Evolutionary conservation across 2,329 filamentous ascomycete species (phyloP), one percentile per base, ranked within the genome.

Genomic region (Sporothrix pallida): DNA sequence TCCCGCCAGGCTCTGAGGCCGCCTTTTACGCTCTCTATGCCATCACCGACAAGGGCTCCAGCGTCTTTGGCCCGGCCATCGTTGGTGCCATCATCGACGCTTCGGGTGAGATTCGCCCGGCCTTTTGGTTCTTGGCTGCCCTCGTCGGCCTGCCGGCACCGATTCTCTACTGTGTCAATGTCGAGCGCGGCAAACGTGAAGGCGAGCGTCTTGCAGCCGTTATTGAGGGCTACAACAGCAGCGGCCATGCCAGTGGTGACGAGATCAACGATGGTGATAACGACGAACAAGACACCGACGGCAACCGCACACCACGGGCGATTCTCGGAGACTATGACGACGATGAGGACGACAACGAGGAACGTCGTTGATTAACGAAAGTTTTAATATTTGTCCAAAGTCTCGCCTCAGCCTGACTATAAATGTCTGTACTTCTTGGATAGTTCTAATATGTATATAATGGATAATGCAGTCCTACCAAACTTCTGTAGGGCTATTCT

Each of bases 1-100:
- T 99, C 72, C 96, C 96, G 1, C 93, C 94, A 0, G 96, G 96
- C 3, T 97, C 92, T 44, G 96, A 99, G 82, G 95, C 96, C 0
- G 95, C 95, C 0, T 99, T 99, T 80, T 99, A 97, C 80, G 95
- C 95, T 0, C 86, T 99, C 1, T 99, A 98, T 80, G 96, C 96
- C 50, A 98, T 98, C 76, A 98, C 96, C 1, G 96, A 99, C 81
- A 99, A 99, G 82, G 95, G 95, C 0, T 96, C 93, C 26, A 97
- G 93, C 80, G 87, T 98, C 1, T 98, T 99, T 81, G 96, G 96
- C 0, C 96, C 96, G 0, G 92, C 94, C 0, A 95, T 99, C 80
- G 96, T 99, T 0, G 96, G 95, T 0, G 90, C 91, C 13, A 97
- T 99, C 76, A 97, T 96, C 13, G 95, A 98, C 82, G 89, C 85